Base-by-base conservation (phyloP, 176 grass and related monocot genomes). In the Thalia dealbata region DNA sequence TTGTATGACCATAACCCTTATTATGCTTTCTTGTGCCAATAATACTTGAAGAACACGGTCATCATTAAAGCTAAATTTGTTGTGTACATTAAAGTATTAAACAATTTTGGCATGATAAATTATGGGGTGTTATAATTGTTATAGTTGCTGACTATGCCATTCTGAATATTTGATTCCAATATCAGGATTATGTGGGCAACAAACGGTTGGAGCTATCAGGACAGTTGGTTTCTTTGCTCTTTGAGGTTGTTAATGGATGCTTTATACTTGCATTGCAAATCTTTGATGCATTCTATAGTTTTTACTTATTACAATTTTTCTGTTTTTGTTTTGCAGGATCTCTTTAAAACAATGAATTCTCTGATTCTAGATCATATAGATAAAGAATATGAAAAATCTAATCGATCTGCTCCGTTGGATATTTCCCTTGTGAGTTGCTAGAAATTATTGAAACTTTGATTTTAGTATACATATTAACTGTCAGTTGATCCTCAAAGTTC, bases 111-210 rank as follows among this genome's bases (percentile, higher is more conserved):
- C 45, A 48, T 13, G 6, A 48, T 48, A 48, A 48, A 0, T 48
- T 48, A 7, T 4, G 45, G 11, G 45, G 45, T 48, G 45, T 48
- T 48, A 48, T 44, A 44, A 44, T 48, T 48, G 11, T 48, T 48
- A 48, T 8, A 48, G 45, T 48, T 21, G 54, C 18, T 58, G 2
- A 58, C 10, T 16, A 52, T 52, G 13, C 13, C 51, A 3, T 52
- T 52, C 13, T 52, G 13, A 16, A 66, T 45, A 16, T 59, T 84
- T 35, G 56, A 78, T 74, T 80, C 80, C 70, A 78, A 78, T 67
- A 26, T 60, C 77, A 97, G 93, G 93, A 97, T 86, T 97, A 97
- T 81, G 86, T 97, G 29, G 93, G 93, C 52, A 97, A 97, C 83
- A 97, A 97, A 76, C 87, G 89, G 70, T 75, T 97, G 52, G 93